Evolutionary conservation across 2,329 filamentous ascomycete species (phyloP).

Genomic region (Thermochaetoides dissita): DNA sequence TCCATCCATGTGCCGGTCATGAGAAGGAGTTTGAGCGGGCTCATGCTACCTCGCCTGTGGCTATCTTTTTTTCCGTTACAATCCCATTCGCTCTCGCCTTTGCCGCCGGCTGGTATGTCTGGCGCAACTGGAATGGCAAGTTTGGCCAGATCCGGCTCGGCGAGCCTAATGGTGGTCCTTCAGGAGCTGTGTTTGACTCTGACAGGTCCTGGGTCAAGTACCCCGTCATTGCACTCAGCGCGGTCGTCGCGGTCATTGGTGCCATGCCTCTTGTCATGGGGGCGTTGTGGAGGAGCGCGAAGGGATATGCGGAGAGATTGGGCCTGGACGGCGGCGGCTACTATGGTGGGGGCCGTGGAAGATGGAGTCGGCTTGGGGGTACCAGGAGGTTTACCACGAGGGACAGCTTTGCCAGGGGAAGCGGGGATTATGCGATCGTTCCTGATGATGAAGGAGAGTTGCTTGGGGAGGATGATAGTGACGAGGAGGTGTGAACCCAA

Average conservation of each 20-base stretch:
- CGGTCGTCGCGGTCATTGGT: slow-evolving; percentile 42
- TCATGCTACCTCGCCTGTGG: slow-evolving; percentile 56
- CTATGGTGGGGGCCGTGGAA: slow-evolving; percentile 25
- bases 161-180: slow-evolving; percentile 35
- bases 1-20: slow-evolving; percentile 59
- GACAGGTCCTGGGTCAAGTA: slow-evolving; percentile 69
- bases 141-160: slow-evolving; percentile 88
- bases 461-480: slow-evolving; percentile 71
- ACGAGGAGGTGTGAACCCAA: slow-evolving; percentile 57
- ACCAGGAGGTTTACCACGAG: slow-evolving; percentile 68
- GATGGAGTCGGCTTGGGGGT: slow-evolving; percentile 38
- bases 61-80: slow-evolving; percentile 73
- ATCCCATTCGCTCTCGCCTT: slow-evolving; percentile 59
- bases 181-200: slow-evolving; percentile 36
- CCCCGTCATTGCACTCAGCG: slow-evolving; percentile 61
- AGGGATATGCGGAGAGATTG: slow-evolving; percentile 35
- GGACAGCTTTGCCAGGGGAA: slow-evolving; percentile 73
- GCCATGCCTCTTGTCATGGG: slow-evolving; percentile 57
- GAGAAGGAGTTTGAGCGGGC: slow-evolving; percentile 61
- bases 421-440: slow-evolving; percentile 76
- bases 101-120: slow-evolving; percentile 71
- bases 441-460: slow-evolving; percentile 92
- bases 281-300: slow-evolving; percentile 56
- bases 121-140: slow-evolving; percentile 71
- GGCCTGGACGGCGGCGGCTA: slow-evolving; percentile 21